Percentiles rank a stretch among this genome's conserved stretches.
Conservation (phyloP, 2,329 filamentous ascomycete genomes). For the Penicillium sp. region DNA sequence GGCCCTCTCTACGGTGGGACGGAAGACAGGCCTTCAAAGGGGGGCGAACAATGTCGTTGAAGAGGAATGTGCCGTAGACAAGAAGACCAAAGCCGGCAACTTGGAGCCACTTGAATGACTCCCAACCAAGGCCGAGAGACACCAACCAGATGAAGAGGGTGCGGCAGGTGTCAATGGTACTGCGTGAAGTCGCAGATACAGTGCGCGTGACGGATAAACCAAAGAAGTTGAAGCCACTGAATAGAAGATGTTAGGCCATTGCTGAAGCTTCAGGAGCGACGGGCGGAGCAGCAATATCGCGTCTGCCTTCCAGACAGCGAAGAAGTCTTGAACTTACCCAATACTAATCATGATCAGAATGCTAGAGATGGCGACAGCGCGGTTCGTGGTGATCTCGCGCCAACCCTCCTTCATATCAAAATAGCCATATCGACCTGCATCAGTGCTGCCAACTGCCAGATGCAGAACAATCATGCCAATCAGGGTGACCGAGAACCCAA, state of each 20-base stretch:
- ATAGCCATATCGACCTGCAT: slow-evolving; percentile 68
- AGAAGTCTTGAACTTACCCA: slow-evolving; percentile 55
- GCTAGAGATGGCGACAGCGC: slow-evolving; percentile 66
- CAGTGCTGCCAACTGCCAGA: slow-evolving; percentile 66
- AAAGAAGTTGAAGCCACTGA: slow-evolving; percentile 96
- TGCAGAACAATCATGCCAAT: slow-evolving; percentile 76
- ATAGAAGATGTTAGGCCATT: background rate
- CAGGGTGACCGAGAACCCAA: slow-evolving; percentile 76
- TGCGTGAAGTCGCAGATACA: slow-evolving; percentile 87
- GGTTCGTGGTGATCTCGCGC: slow-evolving; percentile 69
- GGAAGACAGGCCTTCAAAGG: slow-evolving; percentile 65
- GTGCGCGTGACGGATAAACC: slow-evolving; percentile 84
- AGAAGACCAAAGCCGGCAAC: slow-evolving; percentile 80
- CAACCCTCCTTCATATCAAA: slow-evolving; percentile 88
- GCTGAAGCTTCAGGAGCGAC: no score
- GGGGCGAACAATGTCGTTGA: slow-evolving; percentile 86
- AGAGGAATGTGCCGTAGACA: slow-evolving; percentile 94
- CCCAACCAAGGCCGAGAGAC: slow-evolving; percentile 88
- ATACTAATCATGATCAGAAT: slow-evolving; percentile 96
- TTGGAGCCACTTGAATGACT: slow-evolving; percentile 95
- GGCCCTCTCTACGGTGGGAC: slow-evolving; percentile 48
- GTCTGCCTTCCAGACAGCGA: no score
- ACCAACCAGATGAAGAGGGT: slow-evolving; percentile 98
- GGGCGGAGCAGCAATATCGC: no score
- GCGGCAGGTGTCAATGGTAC: slow-evolving; percentile 94